Base-by-base conservation (phyloP, 306 rosid genomes). In the Gastrolobium bilobum region DNA sequence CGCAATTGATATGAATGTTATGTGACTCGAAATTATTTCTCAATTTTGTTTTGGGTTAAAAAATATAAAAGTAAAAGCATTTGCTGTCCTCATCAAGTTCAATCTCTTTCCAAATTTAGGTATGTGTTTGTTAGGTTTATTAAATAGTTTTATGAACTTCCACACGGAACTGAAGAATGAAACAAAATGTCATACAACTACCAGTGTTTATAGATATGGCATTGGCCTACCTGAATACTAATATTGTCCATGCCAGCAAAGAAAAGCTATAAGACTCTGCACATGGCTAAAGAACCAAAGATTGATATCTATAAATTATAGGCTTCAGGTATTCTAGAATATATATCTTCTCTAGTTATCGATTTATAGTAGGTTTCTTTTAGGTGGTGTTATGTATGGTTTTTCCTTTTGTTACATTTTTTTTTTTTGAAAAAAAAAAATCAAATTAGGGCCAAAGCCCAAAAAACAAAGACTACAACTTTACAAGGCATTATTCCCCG, bases 91-190 rank as follows among this genome's bases (percentile, higher is more conserved):
- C 6, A 57, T 9, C 63, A 6, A 29, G 63, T 57, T 9, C 63
- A 7, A 54, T 13, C 29, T 1, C 50, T 31, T 20, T 30, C 46
- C 31, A 5, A 50, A 11, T 1, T 11, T 3, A 11, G 58, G 58
- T 42, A 2, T 6, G 30, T 10, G 20, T 30, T 9, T 6, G 60
- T 52, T 64, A 48, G 59, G 68, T 53, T 42, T 20, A 20, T 2
- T 6, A 33, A 63, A 33, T 3, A 39, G 56, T 44, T 31, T 4
- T 10, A 68, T 2, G 48, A 56, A 44, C 4, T 68, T 31, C 10
- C 10, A 6, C 31, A 68, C 69, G 76, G 33, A 78, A 68, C 70
- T 26, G 50, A 15, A 58, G 20, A 78, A 46, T 20, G 76, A 58
- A 78, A 68, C 62, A 69, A 46, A 78, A 57, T 26, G 70, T 68